A percentile compares a stretch with the other conserved stretches of the same genome.
These are phyloP conservation scores for Spergularia marina DNA, from an alignment of 148 eudicot species.

Conservation along the genomic window DNA sequence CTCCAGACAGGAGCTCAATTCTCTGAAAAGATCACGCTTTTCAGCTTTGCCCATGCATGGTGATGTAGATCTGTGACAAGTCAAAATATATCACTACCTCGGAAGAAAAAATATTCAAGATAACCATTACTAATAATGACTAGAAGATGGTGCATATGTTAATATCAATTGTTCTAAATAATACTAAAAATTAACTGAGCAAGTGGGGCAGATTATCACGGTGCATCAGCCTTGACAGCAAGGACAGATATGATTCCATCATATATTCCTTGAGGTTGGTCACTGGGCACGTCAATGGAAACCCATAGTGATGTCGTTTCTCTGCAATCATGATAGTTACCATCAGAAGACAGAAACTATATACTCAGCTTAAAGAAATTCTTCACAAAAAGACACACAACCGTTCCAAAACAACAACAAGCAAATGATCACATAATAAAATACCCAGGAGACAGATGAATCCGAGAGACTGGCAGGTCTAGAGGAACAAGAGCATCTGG, in stretches of 20 bases:
- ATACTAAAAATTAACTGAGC: constrained; percentile 34
- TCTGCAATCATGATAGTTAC: constrained; percentile 46
- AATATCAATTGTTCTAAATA: constrained; percentile 5
- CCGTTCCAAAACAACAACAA: neutral
- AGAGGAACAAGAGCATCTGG: constrained; percentile 99
- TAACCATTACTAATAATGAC: neutral
- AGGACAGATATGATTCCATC: constrained; percentile 79
- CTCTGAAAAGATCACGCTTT: constrained; percentile 61
- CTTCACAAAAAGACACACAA: neutral
- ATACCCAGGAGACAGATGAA: constrained; percentile 80
- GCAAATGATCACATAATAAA: neutral
- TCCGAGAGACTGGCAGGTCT: constrained; percentile 67
- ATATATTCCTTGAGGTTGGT: constrained; percentile 83
- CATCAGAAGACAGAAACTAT: constrained; percentile 22
- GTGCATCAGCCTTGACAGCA: constrained; percentile 75
- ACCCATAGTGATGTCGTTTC: constrained; percentile 89
- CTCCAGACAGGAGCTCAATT: constrained; percentile 74
- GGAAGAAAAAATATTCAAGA: constrained; percentile 18
- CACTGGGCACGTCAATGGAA: constrained; percentile 71
- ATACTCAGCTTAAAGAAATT: neutral
- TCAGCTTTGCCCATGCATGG: constrained; percentile 58
- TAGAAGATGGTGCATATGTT: constrained; percentile 6
- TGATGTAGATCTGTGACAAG: constrained; percentile 61
- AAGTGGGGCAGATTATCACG: constrained; percentile 53
- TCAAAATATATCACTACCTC: constrained; percentile 27